phyloP scores from a whole-genome alignment of 768 basidiomycete genomes.

The Boletus sp. region DNA sequence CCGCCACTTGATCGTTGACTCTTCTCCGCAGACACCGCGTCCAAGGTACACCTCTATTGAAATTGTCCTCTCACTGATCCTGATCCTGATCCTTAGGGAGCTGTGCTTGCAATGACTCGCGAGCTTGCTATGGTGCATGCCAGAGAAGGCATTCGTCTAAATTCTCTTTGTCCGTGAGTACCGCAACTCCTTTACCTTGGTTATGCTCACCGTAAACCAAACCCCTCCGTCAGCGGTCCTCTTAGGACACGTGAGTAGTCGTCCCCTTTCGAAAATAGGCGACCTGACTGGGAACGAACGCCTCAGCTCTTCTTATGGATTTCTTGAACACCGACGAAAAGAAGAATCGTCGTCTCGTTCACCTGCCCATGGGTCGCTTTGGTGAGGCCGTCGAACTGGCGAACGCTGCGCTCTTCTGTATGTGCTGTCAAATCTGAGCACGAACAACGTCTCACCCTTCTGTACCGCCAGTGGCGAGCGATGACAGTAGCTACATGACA shows the following conservation, averaged over 20 bases:
- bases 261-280: not conserved
- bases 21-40: conserved; percentile 73
- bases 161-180: conserved; percentile 92
- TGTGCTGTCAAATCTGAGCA: conserved; percentile 34
- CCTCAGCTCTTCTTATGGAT: conserved; percentile 92
- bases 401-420: conserved; percentile 88
- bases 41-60: conserved; percentile 58
- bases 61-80: conserved; percentile 2
- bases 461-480: conserved; percentile 66
- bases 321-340: conserved; percentile 97
- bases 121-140: conserved; percentile 99
- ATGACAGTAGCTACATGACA: conserved; percentile 95
- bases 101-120: conserved; percentile 97
- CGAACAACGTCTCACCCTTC: conserved; percentile 6
- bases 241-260: conserved; percentile 80
- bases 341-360: conserved; percentile 82
- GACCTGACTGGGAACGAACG: not conserved
- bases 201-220: conserved; percentile 2
- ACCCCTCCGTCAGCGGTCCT: conserved; percentile 61
- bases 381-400: conserved; percentile 96
- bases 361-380: conserved; percentile 95
- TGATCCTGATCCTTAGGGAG: conserved; percentile 54
- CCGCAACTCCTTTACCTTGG: not conserved
- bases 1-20: conserved; percentile 1
- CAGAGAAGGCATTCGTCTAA: conserved; percentile 92